phyloP scores from a whole-genome alignment of 331 rosid species.

The Erythrophleum ivorense region DNA sequence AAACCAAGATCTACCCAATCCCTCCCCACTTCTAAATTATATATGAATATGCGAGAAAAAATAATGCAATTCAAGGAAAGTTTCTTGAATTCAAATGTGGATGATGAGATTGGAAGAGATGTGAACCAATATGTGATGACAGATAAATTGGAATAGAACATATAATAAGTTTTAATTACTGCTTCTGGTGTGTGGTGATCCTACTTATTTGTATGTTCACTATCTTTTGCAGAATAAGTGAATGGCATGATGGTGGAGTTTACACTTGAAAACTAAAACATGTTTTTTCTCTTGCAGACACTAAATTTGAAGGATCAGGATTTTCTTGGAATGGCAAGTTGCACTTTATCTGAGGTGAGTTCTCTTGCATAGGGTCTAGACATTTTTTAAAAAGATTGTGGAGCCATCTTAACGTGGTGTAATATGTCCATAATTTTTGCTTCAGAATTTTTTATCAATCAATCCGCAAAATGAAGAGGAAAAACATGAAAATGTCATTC shows the following conservation, averaged over 20 bases:
- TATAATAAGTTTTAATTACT: not conserved
- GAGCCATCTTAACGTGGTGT: slow-evolving; percentile 15
- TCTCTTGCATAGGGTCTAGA: not conserved
- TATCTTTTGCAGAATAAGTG: slow-evolving; percentile 6
- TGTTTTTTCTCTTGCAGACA: slow-evolving; percentile 48
- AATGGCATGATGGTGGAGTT: slow-evolving; percentile 3
- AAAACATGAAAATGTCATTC: not conserved
- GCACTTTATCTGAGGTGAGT: slow-evolving; percentile 81
- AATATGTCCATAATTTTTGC: not conserved
- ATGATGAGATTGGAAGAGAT: not conserved
- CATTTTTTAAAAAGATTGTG: not conserved
- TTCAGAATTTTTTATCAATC: not conserved
- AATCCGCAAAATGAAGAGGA: not conserved
- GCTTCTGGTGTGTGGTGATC: not conserved
- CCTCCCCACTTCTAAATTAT: not conserved
- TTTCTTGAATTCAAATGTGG: not conserved
- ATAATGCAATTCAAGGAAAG: not conserved
- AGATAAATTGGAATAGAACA: not conserved
- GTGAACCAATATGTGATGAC: not conserved
- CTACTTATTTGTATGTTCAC: not conserved
- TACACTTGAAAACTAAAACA: slow-evolving; percentile 7
- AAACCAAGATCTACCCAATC: not conserved
- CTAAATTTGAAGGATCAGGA: slow-evolving; percentile 77
- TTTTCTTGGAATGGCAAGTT: slow-evolving; percentile 78
- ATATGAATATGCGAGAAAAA: not conserved